phyloP scores from a whole-genome alignment of 75 land plant genomes.

The Pinus tabuliformis region DNA sequence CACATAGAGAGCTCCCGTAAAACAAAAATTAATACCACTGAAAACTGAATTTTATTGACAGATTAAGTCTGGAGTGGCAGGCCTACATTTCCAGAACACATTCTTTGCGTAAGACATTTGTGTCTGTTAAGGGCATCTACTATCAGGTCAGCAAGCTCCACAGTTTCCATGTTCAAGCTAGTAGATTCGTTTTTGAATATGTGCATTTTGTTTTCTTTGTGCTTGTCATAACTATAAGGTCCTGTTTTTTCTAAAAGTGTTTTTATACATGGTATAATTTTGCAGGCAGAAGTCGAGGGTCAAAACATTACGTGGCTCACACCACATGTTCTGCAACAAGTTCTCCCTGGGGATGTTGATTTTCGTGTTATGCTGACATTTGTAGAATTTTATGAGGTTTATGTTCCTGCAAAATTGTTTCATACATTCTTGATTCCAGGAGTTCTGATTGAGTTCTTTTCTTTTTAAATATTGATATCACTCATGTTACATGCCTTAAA shows the following conservation, averaged over 20 bases:
- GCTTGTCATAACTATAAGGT: conserved; percentile 3
- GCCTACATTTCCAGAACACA: conserved; percentile 84
- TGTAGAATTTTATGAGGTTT: conserved; percentile 87
- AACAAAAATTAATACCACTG: background rate
- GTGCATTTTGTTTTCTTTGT: conserved; percentile 4
- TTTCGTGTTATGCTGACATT: conserved; percentile 90
- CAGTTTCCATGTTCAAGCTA: no score
- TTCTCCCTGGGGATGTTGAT: conserved; percentile 86
- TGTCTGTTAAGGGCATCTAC: conserved; percentile 94
- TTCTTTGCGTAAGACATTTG: conserved; percentile 72
- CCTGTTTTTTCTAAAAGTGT: background rate
- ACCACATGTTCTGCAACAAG: conserved; percentile 89
- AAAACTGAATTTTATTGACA: conserved; percentile 15
- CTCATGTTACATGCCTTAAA: background rate
- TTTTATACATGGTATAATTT: background rate
- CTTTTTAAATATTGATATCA: background rate
- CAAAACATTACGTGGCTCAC: conserved; percentile 96
- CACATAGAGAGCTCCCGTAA: background rate
- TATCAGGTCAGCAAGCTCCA: conserved; percentile 61
- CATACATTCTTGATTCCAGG: background rate
- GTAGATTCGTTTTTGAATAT: background rate
- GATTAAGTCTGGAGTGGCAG: conserved; percentile 97
- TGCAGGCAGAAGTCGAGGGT: conserved; percentile 85
- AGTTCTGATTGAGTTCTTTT: background rate
- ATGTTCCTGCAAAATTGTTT: background rate